These are phyloP conservation scores for Alternaria viburni DNA, from an alignment of 2,329 filamentous ascomycete species.

Conservation along the genomic window DNA sequence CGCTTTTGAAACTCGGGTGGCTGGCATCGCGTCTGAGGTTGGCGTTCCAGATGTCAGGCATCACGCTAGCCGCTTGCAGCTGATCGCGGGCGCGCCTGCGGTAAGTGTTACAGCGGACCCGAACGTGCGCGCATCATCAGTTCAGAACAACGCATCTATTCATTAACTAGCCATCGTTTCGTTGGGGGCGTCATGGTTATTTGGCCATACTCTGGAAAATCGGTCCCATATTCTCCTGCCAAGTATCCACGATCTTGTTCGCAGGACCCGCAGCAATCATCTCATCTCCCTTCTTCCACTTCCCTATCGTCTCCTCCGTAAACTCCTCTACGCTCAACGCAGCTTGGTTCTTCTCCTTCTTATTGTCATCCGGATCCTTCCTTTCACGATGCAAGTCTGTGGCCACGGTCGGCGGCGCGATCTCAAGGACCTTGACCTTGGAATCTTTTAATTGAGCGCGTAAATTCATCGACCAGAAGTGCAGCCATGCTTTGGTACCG, in stretches of 20 bases:
- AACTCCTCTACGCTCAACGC: conserved; percentile 61
- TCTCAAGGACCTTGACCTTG: conserved; percentile 60
- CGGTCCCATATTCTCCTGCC: conserved; percentile 51
- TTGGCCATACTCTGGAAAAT: conserved; percentile 21
- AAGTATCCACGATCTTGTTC: conserved; percentile 51
- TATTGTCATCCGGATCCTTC: conserved; percentile 64
- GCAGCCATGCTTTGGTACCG: conserved; percentile 64
- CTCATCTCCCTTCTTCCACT: conserved; percentile 57
- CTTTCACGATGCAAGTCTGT: conserved; percentile 64
- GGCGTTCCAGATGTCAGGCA: no score
- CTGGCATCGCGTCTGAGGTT: not conserved
- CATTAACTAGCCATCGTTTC: not conserved
- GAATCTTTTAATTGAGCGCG: conserved; percentile 57
- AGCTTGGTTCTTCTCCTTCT: conserved; percentile 62
- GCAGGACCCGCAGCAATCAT: conserved; percentile 57
- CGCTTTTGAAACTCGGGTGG: not conserved
- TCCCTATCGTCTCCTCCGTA: conserved; percentile 55
- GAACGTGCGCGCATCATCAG: not conserved
- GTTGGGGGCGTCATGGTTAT: not conserved
- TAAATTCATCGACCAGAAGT: conserved; percentile 64
- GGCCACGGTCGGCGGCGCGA: conserved; percentile 61
- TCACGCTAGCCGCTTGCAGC: not conserved
- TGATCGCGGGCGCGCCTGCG: not conserved
- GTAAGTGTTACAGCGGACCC: no score
- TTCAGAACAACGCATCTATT: not conserved